phyloP scores from a whole-genome alignment of 139 green algal species.

The Micromonas commoda region DNA sequence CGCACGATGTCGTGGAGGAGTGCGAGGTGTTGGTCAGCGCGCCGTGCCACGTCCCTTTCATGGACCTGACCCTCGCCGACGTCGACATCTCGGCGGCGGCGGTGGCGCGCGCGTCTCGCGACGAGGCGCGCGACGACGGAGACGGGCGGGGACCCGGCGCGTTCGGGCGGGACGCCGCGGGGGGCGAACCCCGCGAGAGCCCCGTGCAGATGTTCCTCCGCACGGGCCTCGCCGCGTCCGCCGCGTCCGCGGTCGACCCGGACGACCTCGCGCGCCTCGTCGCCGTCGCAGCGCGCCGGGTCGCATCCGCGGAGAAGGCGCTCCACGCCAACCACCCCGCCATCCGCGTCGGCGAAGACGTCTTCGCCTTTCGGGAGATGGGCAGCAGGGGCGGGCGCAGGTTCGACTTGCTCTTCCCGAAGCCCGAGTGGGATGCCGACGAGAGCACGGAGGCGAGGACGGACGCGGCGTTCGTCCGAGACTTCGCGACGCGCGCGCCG shows the following conservation, averaged over 20 bases:
- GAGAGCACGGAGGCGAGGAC: background rate
- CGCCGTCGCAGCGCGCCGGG: no score
- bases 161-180: background rate
- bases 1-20: background rate
- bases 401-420: constrained; percentile 19
- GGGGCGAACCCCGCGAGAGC: no score
- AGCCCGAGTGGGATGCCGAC: background rate
- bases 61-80: background rate
- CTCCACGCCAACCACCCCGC: background rate
- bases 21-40: background rate
- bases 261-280: background rate
- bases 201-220: no score
- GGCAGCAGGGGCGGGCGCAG: background rate
- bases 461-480: background rate
- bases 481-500: background rate
- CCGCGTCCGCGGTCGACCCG: background rate
- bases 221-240: background rate
- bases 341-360: background rate
- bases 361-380: constrained; percentile 20
- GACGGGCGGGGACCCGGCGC: no score
- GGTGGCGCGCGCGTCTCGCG: background rate
- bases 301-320: background rate
- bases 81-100: background rate
- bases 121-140: background rate
- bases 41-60: background rate